phyloP scores from a whole-genome alignment of 805 yeast genomes.

The Teunomyces aglyptinius region DNA sequence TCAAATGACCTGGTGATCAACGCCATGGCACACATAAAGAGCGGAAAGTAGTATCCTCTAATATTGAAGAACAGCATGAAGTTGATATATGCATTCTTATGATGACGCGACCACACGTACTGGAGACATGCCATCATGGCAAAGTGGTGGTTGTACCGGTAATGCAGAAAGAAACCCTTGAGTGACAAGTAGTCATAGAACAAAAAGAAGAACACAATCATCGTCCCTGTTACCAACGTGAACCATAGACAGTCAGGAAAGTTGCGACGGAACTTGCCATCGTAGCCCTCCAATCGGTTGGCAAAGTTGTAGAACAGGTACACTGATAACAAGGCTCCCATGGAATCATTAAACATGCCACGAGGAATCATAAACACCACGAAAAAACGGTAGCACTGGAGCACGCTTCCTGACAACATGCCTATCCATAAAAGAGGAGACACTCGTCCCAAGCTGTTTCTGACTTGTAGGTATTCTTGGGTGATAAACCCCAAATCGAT shows the following conservation, averaged over 20 bases:
- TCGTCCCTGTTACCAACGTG: conserved; percentile 47
- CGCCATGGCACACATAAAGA: conserved; percentile 32
- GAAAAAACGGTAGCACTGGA: conserved; percentile 47
- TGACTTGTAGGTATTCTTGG: background rate
- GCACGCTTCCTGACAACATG: background rate
- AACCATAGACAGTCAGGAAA: conserved; percentile 59
- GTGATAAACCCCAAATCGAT: background rate
- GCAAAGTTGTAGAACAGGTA: conserved; percentile 59
- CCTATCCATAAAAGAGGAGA: background rate
- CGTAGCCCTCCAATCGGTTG: conserved; percentile 48
- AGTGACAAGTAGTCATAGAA: conserved; percentile 17
- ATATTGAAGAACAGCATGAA: conserved; percentile 53
- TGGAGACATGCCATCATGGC: conserved; percentile 55
- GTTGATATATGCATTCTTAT: conserved; percentile 51
- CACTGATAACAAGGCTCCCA: conserved; percentile 42
- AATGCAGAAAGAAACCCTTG: conserved; percentile 20
- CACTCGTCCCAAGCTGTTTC: background rate
- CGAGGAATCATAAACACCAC: conserved; percentile 50
- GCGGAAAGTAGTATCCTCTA: conserved; percentile 55
- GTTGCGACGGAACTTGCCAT: conserved; percentile 45
- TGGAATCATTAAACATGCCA: conserved; percentile 23
- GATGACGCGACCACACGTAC: conserved; percentile 60
- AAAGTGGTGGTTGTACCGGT: conserved; percentile 25
- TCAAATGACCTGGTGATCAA: conserved; percentile 43
- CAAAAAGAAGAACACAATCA: conserved; percentile 32